phyloP scores from a whole-genome alignment of 2,329 filamentous ascomycete species.

The Colletotrichum siamense region DNA sequence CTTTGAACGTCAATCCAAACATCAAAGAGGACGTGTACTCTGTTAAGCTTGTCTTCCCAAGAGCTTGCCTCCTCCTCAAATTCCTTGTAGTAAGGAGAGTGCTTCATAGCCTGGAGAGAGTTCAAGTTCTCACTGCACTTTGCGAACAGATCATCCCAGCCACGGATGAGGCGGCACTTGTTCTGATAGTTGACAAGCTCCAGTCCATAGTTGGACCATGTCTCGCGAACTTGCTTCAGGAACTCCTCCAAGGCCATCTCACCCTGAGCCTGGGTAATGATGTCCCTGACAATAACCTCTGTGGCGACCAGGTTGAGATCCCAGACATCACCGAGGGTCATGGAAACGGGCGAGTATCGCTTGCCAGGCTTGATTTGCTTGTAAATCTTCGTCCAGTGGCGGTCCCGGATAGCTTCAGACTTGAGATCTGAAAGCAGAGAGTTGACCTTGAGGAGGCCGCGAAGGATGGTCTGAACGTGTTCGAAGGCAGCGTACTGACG shows the following conservation, averaged over 20 bases:
- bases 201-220: slow-evolving; percentile 93
- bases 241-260: slow-evolving; percentile 99
- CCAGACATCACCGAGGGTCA: slow-evolving; percentile 99
- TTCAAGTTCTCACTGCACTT: slow-evolving; percentile 99
- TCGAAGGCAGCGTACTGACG: slow-evolving; percentile 99
- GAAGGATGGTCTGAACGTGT: slow-evolving; percentile 91
- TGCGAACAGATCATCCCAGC: slow-evolving; percentile 97
- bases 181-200: slow-evolving; percentile 98
- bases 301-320: slow-evolving; percentile 90
- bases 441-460: slow-evolving; percentile 90
- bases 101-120: slow-evolving; percentile 97
- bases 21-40: slow-evolving; percentile 96
- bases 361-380: slow-evolving; percentile 93
- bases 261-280: slow-evolving; percentile 94
- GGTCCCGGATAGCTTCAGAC: slow-evolving; percentile 93
- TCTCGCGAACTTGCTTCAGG: slow-evolving; percentile 93
- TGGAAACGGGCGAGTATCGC: slow-evolving; percentile 90
- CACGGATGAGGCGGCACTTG: slow-evolving; percentile 95
- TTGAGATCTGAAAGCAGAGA: slow-evolving; percentile 87
- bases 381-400: slow-evolving; percentile 98
- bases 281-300: slow-evolving; percentile 87
- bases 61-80: slow-evolving; percentile 96
- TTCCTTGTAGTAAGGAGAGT: slow-evolving; percentile 99
- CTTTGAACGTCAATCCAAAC: slow-evolving; percentile 99
- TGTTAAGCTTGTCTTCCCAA: slow-evolving; percentile 98